Base-by-base conservation (phyloP, 345 rosid genomes). In the Conringia planisiliqua region DNA sequence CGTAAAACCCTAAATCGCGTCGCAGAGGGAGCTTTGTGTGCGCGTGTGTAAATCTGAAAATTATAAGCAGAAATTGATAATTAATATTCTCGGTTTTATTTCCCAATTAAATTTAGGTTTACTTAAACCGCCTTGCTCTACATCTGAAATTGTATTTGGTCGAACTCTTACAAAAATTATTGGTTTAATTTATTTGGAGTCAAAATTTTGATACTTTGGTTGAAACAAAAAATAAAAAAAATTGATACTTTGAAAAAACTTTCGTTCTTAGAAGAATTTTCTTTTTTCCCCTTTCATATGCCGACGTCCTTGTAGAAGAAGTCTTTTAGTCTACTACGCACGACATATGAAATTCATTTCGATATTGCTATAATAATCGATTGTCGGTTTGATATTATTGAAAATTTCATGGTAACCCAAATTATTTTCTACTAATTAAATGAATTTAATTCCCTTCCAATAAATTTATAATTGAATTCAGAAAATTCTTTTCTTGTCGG, bases 321-420 rank as follows among this genome's bases (percentile, higher is more conserved):
- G 57, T 51, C 12, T 43, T 40, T 11, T 43, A 43, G 48, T 14
- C 9, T 43, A 43, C 36, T 12, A 54, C 10, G 10, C 50, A 68
- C 39, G 64, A 55, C 10, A 43, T 56, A 56, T n/a, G 29, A 57
- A 29, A 17, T 4, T 30, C 1, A 17, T 14, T 30, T 47, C 14
- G 5, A 11, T 65, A 66, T 35, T 29, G 10, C 4, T 27, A 12
- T 36, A 11, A 9, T 43, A 70, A 47, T 32, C 7, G 46, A 58
- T 33, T 32, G 57, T 44, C 57, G 46, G 47, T 58, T 58, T 70
- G 74, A 70, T 70, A 42, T 69, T 29, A 22, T 42, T 69, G 64
- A 42, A 43, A 63, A 18, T 17, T 42, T 56, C 32, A 17, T 17
- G 30, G 29, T 42, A 11, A 7, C 13, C 10, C 5, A 5, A 46